Conservation (phyloP, 192 early-diverging fungal genomes). For the Linnemannia hyalina region DNA sequence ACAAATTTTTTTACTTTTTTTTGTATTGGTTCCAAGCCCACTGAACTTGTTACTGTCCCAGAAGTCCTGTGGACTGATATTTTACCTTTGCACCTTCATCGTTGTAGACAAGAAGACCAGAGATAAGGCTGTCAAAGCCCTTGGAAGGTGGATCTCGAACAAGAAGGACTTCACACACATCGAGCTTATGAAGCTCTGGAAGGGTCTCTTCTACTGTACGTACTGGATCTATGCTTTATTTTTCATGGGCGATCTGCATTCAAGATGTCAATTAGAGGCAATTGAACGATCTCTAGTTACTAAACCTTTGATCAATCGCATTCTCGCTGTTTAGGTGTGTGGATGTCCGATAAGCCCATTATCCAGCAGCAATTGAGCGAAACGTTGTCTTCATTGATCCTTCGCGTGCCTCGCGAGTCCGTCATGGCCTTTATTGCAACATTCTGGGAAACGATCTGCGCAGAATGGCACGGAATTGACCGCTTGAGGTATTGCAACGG, state of each 20-base stretch:
- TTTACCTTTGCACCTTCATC: background rate
- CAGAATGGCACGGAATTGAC: constrained; percentile 86
- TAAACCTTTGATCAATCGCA: background rate
- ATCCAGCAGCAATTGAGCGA: constrained; percentile 92
- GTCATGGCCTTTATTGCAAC: constrained; percentile 70
- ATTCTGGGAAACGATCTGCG: constrained; percentile 77
- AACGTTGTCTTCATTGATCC: constrained; percentile 73
- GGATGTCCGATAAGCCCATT: constrained; percentile 96
- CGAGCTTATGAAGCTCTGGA: constrained; percentile 90
- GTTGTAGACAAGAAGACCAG: constrained; percentile 77
- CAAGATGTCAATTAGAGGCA: background rate
- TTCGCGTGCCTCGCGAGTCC: constrained; percentile 60
- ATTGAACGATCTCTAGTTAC: background rate
- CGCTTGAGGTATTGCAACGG: constrained; percentile 68
- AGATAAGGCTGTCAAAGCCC: constrained; percentile 76
- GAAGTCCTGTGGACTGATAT: background rate
- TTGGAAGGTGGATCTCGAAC: constrained; percentile 67
- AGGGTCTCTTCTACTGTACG: constrained; percentile 93
- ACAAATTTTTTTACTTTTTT: constrained; percentile 8
- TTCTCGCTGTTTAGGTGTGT: constrained; percentile 76
- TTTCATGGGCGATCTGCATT: background rate
- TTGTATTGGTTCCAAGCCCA: background rate
- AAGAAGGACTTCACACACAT: constrained; percentile 67
- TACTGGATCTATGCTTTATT: background rate
- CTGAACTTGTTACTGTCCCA: background rate